Percentiles rank a stretch among this genome's conserved stretches.
These are phyloP conservation scores for Monosporascus sp. DNA, from an alignment of 2,329 filamentous ascomycete genomes.

Conservation along the genomic window DNA sequence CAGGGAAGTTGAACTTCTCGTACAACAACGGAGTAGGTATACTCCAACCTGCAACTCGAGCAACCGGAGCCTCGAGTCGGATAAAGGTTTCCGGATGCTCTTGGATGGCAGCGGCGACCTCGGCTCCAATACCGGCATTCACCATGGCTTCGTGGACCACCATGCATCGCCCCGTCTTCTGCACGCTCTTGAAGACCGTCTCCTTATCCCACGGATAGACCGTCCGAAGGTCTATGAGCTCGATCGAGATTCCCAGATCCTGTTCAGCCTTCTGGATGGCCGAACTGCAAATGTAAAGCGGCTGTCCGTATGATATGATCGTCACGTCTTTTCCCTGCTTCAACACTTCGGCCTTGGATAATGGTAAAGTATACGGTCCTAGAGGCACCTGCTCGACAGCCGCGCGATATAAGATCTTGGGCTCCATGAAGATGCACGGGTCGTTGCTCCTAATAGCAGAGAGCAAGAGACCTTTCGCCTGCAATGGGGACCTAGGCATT, in stretches of 20 bases:
- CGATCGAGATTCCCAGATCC: conserved; percentile 70
- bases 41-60: conserved; percentile 83
- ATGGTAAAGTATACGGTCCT: conserved; percentile 72
- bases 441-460: conserved; percentile 75
- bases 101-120: conserved; percentile 83
- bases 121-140: conserved; percentile 83
- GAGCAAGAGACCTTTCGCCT: conserved; percentile 83
- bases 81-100: conserved; percentile 72
- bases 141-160: conserved; percentile 92
- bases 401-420: conserved; percentile 86
- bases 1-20: conserved; percentile 77
- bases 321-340: conserved; percentile 78
- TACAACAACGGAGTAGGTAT: conserved; percentile 75
- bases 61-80: conserved; percentile 77
- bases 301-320: conserved; percentile 83
- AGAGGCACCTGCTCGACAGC: conserved; percentile 87
- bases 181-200: conserved; percentile 74
- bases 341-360: conserved; percentile 80
- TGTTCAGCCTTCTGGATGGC: conserved; percentile 72
- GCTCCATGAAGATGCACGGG: conserved; percentile 89
- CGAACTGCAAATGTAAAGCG: conserved; percentile 74
- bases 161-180: conserved; percentile 79
- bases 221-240: conserved; percentile 83
- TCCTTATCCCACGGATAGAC: conserved; percentile 89
- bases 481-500: conserved; percentile 76